A percentile compares a stretch with the other conserved stretches of the same genome.
These are phyloP conservation scores for Oropetium thomaeum DNA, from an alignment of 176 grass and related monocot genomes.

Conservation along the genomic window DNA sequence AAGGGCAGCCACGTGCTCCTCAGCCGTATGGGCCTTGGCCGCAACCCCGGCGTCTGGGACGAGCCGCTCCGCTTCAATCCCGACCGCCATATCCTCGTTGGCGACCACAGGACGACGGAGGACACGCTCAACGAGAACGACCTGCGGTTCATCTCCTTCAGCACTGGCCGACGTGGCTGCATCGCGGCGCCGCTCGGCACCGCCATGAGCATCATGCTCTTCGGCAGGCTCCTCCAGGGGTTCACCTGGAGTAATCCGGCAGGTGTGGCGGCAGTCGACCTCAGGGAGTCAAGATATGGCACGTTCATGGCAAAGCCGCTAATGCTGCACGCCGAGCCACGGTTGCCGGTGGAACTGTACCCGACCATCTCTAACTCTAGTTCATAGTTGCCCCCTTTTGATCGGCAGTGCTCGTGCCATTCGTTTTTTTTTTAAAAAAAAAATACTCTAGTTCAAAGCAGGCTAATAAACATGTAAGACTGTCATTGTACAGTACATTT, in stretches of 20 bases:
- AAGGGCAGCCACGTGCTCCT: conserved; percentile 22
- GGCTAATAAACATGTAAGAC: too few species aligned
- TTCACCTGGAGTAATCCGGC: conserved; percentile 8
- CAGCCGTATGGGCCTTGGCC: not conserved
- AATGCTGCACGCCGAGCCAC: not conserved
- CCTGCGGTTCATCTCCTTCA: conserved; percentile 15
- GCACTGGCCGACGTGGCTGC: not conserved
- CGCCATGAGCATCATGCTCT: conserved; percentile 3
- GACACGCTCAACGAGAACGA: not conserved
- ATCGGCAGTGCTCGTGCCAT: too few species aligned
- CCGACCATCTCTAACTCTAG: not conserved
- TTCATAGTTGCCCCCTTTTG: too few species aligned
- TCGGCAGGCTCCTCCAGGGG: conserved; percentile 6
- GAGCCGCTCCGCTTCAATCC: not conserved
- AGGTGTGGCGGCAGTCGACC: not conserved
- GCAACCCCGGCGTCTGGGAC: not conserved
- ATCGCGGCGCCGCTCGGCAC: not conserved
- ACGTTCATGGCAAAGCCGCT: conserved; percentile 4
- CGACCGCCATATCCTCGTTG: not conserved
- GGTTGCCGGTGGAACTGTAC: not conserved
- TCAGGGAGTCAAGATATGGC: not conserved
- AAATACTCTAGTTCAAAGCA: too few species aligned
- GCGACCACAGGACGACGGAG: not conserved
- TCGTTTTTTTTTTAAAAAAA: too few species aligned
- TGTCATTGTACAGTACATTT: too few species aligned